Base-by-base conservation (phyloP, 2,329 filamentous ascomycete genomes). In the Botryotinia globosa region DNA sequence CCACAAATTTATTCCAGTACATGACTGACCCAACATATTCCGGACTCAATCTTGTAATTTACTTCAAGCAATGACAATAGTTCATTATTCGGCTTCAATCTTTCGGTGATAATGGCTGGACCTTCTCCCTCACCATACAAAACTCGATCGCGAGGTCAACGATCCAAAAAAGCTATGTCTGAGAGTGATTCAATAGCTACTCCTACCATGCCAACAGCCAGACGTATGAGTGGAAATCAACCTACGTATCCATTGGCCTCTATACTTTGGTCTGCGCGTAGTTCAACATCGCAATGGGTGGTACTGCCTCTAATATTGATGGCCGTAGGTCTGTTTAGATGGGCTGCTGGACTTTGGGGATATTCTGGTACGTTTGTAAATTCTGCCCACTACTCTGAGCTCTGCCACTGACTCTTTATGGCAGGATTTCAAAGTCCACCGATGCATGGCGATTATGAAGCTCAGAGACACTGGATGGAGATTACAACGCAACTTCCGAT, bases 381-480 rank as follows among this genome's bases (percentile, higher is more conserved):
- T 25, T 67, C 39, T 66, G 32, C 54, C 10, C 59, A 56, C 56
- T n/a, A n/a, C 62, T 25, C 34, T 29, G 29, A 22, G 32, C 51
- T 69, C 34, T 29, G n/a, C 42, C 64, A 61, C 73, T 77, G 74
- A 77, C 58, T 37, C 32, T 63, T 39, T 56, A 42, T 20, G 45
- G 3, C 74, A 94, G 92, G 95, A 72, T 92, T 91, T 79, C 85
- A 91, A 73, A 89, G 88, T 74, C 94, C 94, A 51, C 96, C 96
- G 9, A 94, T 98, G 90, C 92, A 94, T 80, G 96, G 96, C 76
- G 96, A 99, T 82, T 99, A 97, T 83, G 96, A 99, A 84, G 96
- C 97, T 5, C 96, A 99, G 82, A 86, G 96, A 78, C 96, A 99
- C 82, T 99, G 96, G 96, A 97, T 99, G 94, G 96, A 99, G 80